Base-by-base conservation (phyloP, 2,329 filamentous ascomycete species). In the Didymella sp. region DNA sequence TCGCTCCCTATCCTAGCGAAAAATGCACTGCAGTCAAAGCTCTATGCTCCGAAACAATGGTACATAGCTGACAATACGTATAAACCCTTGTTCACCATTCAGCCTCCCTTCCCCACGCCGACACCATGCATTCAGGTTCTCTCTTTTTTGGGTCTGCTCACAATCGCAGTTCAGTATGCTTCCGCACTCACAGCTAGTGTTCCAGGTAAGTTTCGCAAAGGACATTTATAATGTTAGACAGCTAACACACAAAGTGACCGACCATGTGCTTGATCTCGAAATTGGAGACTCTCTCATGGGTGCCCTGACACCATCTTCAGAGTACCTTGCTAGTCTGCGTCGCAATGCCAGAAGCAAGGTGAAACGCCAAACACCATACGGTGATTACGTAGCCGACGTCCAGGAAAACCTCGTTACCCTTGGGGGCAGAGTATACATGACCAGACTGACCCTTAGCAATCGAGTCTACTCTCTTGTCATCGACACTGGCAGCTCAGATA, bases 401-500 rank as follows among this genome's bases (percentile, higher is more conserved):
- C 58, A 67, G 35, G 62, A 69, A 45, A 35, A 56, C 24, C 59
- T 73, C 24, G 45, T 62, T 41, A 70, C 68, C 17, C 46, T 72
- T 1, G 66, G 65, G 6, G 67, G 70, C 13, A 60, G 70, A 25
- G 64, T 74, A 12, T 73, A 73, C 53, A 68, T 73, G 60, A 65
- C 64, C n/a, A 65, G 63, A 25, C 50, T 71, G n/a, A 67, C 63
- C 2, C 41, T 73, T 19, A 62, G 53, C 15, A 45, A 17, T 8
- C 33, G 51, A 2, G 19, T 51, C 5, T 69, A 71, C 41, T 64
- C 63, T 6, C 47, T 72, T 33, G 67, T 72, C 9, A 60, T 73
- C 45, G 70, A 72, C 42, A 70, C 70, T 2, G 70, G 70, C 13
- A 62, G 53, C 27, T 59, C 58, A 8, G 70, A 74, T 35, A 74